Evolutionary conservation across 148 eudicot species (phyloP).

Genomic region (Spergularia marina): DNA sequence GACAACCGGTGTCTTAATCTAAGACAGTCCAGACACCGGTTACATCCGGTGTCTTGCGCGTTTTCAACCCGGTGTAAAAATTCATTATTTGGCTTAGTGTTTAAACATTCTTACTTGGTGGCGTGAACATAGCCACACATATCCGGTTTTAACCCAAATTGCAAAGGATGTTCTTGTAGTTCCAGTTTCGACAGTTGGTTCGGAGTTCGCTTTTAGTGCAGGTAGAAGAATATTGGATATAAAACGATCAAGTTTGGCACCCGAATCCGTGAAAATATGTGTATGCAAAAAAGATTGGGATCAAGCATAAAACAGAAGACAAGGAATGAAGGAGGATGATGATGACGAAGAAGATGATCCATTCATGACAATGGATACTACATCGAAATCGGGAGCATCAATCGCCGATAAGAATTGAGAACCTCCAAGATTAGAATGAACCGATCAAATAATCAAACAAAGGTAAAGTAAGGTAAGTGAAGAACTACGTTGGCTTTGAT

Average conservation of each 20-base stretch:
- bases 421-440: not conserved
- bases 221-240: not conserved
- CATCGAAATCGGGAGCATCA: not conserved
- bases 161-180: conserved; percentile 1
- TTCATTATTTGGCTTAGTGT: too few species aligned
- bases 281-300: conserved; percentile 1
- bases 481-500: too few species aligned
- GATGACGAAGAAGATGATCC: too few species aligned
- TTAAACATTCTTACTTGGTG: not conserved
- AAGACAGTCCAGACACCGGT: too few species aligned
- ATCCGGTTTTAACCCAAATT: not conserved
- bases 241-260: not conserved
- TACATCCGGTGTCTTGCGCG: too few species aligned
- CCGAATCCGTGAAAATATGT: not conserved
- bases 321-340: not conserved
- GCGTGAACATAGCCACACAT: not conserved
- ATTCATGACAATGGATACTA: not conserved
- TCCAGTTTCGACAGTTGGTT: not conserved
- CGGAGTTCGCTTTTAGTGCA: not conserved
- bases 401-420: not conserved
- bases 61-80: too few species aligned
- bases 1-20: too few species aligned
- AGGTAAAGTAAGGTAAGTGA: too few species aligned
- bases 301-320: not conserved
- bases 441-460: not conserved